Base-by-base conservation (phyloP, 2,329 filamentous ascomycete species). In the Dendryphion nanum region DNA sequence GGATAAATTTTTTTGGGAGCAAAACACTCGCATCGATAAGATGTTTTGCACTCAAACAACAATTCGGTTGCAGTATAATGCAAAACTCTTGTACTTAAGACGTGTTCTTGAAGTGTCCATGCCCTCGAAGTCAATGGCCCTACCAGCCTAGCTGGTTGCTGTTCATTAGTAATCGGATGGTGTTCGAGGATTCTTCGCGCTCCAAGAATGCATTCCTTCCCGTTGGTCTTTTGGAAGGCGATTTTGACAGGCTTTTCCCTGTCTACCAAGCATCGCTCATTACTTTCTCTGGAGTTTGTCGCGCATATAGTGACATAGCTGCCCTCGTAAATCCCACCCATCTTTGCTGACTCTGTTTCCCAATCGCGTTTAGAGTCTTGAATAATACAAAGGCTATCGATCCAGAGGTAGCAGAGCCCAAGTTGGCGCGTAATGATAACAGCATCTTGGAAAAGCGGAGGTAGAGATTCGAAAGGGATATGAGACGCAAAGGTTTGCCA, bases 91-190 rank as follows among this genome's bases (percentile, higher is more conserved):
- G 59, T 57, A 31, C 55, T 59, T 3, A 65, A 45, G 2, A 58
- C 54, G 34, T 60, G 59, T 29, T 64, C 61, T 31, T 65, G 61
- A 1, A 65, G 41, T 6, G 51, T 56, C 61, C 61, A 64, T 4
- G 56, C 55, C 21, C 62, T 51, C 6, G 40, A 46, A 12, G 47
- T 52, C 17, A 65, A 37, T 10, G 57, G 58, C 2, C 59, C 53
- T 23, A 44, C 35, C 17, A 48, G 51, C 17, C 38, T 56, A 18
- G 57, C 59, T 6, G 58, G 55, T 19, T 47, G 41, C 5, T 45
- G 44, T 26, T 51, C 41, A 15, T 45, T 35, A 3, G 42, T n/a
- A 26, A 47, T 37, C 12, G 57, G 61, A 42, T 63, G 60, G 33
- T 64, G 60, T 16, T 61, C 45, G 6, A 46, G 30, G 2, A 57